Base-by-base conservation (phyloP, 345 rosid species). In the Rhizophora mangle region DNA sequence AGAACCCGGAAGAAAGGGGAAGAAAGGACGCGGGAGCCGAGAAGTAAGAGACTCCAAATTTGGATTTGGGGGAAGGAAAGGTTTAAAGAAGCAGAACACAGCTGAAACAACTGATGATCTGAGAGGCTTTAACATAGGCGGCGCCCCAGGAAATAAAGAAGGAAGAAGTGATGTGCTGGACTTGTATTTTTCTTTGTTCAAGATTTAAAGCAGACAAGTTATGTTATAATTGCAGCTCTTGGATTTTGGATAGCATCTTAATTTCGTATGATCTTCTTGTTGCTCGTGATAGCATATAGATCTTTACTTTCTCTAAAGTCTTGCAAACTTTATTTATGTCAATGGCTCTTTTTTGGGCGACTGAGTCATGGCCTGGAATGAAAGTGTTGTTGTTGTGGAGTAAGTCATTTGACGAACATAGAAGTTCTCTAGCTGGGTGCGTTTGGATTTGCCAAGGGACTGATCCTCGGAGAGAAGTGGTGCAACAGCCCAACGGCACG, bases 31-130 rank as follows among this genome's bases (percentile, higher is more conserved):
- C 51, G 70, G 77, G 66, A 83, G 78, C 39, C 76, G 84, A 57
- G 88, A 82, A 30, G 68, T 69, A 21, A 62, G 71, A 73, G 68
- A 90, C 71, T 83, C 91, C 0, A 88, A 85, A 74, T 88, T 86
- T 67, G 96, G 91, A 62, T 81, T 59, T 75, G 93, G 93, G 62
- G 91, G 91, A 36, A 77, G 79, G 72, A 88, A 86, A 64, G 82
- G 91, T 26, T 55, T 83, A 75, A 80, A 65, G 81, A 88, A 86
- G 82, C 92, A 88, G 78, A 90, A 90, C 81, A 77, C 90, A 24
- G 80, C 83, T 2, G 91, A 86, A 39, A 77, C 89, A 6, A 47
- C 73, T 7, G 64, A 63, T 60, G 86, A 82, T 74, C 37, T 87
- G 27, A 65, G 68, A 71, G 66, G 74, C 62, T 84, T 71, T 62